phyloP scores from a whole-genome alignment of 2,329 filamentous ascomycete species.

The Dactylellina sp. region DNA sequence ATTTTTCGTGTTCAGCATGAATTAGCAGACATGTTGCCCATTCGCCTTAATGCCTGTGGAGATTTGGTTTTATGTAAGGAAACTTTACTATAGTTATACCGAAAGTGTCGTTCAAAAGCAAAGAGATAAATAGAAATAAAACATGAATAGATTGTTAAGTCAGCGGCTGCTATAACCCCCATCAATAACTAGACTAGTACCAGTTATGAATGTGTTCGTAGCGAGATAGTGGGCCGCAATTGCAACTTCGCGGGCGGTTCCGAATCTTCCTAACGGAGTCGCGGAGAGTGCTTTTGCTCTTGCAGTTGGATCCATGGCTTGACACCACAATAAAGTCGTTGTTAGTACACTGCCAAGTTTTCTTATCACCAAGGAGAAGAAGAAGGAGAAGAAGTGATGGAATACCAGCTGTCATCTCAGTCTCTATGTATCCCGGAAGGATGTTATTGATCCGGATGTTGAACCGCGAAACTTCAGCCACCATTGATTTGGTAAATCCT shows the following conservation, averaged over 20 bases:
- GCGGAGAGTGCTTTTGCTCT: conserved; percentile 62
- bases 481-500: conserved; percentile 77
- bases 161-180: conserved; percentile 73
- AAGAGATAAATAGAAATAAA: background rate
- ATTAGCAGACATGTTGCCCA: no score
- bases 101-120: background rate
- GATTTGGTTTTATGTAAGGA: background rate
- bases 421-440: conserved; percentile 84
- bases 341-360: background rate
- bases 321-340: conserved; percentile 7
- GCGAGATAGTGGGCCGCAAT: conserved; percentile 83
- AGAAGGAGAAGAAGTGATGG: conserved; percentile 47
- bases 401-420: conserved; percentile 80
- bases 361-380: no score
- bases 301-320: conserved; percentile 12
- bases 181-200: conserved; percentile 86
- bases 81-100: background rate
- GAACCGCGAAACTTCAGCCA: conserved; percentile 71
- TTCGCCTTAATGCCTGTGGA: background rate
- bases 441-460: conserved; percentile 82
- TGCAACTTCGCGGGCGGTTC: conserved; percentile 78
- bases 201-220: conserved; percentile 84
- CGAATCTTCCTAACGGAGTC: conserved; percentile 77
- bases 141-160: background rate
- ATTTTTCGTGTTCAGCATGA: no score